Evolutionary conservation across 441 rosid genomes (phyloP), one percentile per base, ranked within the genome.

Genomic region (Aquilaria agallochum): DNA sequence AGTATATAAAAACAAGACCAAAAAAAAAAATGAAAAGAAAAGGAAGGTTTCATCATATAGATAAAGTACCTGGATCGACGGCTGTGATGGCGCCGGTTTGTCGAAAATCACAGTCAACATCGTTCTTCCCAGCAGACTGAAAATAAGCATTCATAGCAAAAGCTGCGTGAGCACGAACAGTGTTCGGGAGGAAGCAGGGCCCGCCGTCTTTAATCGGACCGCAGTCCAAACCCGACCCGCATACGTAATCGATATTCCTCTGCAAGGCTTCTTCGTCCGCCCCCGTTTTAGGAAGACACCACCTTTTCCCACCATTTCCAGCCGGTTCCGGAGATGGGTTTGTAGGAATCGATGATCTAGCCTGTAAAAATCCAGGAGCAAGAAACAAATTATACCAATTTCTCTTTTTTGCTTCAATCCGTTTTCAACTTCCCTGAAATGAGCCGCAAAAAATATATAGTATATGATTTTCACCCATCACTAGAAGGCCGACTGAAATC

Each of bases 81-180:
- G 56, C 27, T 12, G 80, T 53, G 34, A 83, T 57, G 8, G 74
- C 76, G 9, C 84, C 95, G 8, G 87, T 87, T 40, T 67, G 79
- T 12, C 68, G 63, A 72, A 90, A 87, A 66, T 82, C 83, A 40
- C 92, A 87, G 9, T 82, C 78, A 11, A 65, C 74, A 27, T 68
- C 71, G 55, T 74, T 66, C 68, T 71, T 78, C 30, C 78, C 86
- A 34, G 63, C 72, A 11, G 88, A 72, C 65, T 85, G 90, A 63
- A 80, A 85, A 65, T 76, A 91, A 55, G 68, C 65, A 58, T 87
- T 89, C 96, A 85, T 89, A 50, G 96, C 85, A 33, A 63, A 87
- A 4, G 89, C 84, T 0, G 90, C 85, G 46, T 89, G 91, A 58
- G 85, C 90, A 53, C 76, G 76, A 2, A 85, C 84, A 0, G 90